phyloP scores from a whole-genome alignment of 2,329 filamentous ascomycete genomes.

The Scorias spongiosa region DNA sequence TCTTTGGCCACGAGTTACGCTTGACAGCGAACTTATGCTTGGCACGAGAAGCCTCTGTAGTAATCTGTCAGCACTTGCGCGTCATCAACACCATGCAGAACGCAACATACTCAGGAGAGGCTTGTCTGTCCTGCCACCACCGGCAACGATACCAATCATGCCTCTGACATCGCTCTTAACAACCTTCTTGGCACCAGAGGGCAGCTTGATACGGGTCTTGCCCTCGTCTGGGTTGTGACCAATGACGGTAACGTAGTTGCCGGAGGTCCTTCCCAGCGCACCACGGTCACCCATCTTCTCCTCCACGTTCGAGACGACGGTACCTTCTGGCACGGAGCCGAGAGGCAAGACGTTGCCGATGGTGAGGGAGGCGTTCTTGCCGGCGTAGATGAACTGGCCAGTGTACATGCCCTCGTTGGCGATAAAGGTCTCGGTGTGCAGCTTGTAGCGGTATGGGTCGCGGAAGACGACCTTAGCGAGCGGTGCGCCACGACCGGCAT shows the following conservation, averaged over 20 bases:
- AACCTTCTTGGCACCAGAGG: slow-evolving; percentile 98
- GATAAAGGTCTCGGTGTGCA: slow-evolving; percentile 97
- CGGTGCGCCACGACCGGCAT: slow-evolving; percentile 93
- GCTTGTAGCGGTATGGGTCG: slow-evolving; percentile 96
- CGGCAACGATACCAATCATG: slow-evolving; percentile 99
- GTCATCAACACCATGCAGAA: slow-evolving; percentile 6
- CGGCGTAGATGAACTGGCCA: slow-evolving; percentile 99
- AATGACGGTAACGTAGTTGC: slow-evolving; percentile 97
- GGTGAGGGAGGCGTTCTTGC: slow-evolving; percentile 94
- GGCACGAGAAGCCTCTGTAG: slow-evolving; percentile 86
- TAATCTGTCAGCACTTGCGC: slow-evolving; percentile 1
- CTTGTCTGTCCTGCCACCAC: slow-evolving; percentile 99
- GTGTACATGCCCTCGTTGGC: slow-evolving; percentile 99
- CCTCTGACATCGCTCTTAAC: slow-evolving; percentile 81
- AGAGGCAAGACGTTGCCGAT: slow-evolving; percentile 97
- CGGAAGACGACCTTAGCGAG: slow-evolving; percentile 95
- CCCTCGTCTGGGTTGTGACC: slow-evolving; percentile 97
- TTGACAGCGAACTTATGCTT: slow-evolving; percentile 99
- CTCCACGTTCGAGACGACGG: slow-evolving; percentile 97
- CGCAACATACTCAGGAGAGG: slow-evolving; percentile 68
- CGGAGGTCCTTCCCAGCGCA: slow-evolving; percentile 87
- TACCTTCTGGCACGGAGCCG: slow-evolving; percentile 92
- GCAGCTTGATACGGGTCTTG: slow-evolving; percentile 99
- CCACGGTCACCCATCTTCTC: slow-evolving; percentile 97
- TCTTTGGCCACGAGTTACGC: slow-evolving; percentile 99